Evolutionary conservation across 2,329 filamentous ascomycete genomes (phyloP).

Genomic region (Venturia aucupariae): DNA sequence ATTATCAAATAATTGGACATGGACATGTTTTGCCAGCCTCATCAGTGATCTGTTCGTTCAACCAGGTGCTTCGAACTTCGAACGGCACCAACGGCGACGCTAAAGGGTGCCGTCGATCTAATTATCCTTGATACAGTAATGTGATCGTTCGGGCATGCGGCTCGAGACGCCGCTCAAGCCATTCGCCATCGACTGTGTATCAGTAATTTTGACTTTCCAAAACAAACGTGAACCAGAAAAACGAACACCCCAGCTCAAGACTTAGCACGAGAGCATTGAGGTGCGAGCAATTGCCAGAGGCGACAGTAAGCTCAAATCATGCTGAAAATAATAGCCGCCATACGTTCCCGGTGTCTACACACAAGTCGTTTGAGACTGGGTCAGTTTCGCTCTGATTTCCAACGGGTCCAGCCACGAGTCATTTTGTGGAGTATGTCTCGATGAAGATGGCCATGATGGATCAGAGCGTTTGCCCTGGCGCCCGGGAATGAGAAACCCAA

Average conservation of each 20-base stretch:
- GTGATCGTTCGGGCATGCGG: not conserved
- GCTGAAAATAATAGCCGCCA: not conserved
- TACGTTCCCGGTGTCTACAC: not conserved
- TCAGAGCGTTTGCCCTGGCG: constrained; percentile 6
- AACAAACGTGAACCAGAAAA: not conserved
- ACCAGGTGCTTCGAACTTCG: not conserved
- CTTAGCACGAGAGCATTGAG: not conserved
- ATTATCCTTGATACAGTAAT: not conserved
- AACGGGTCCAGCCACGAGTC: constrained; percentile 1
- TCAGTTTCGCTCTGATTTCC: not conserved
- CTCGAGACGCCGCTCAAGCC: constrained; percentile 2
- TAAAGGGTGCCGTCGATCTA: not conserved
- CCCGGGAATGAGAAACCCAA: constrained; percentile 1
- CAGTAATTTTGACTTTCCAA: not conserved
- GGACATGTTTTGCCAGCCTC: not conserved
- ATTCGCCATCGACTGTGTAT: not conserved
- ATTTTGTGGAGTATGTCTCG: constrained; percentile 1
- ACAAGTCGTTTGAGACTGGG: not conserved
- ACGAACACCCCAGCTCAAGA: not conserved
- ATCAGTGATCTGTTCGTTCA: not conserved
- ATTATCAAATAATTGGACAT: no score
- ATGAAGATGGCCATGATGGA: no score
- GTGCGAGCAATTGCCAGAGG: not conserved
- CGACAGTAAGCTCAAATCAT: not conserved
- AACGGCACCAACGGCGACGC: not conserved